Evolutionary conservation across 805 yeast genomes (phyloP).

Genomic region (Lachancea mirantina): DNA sequence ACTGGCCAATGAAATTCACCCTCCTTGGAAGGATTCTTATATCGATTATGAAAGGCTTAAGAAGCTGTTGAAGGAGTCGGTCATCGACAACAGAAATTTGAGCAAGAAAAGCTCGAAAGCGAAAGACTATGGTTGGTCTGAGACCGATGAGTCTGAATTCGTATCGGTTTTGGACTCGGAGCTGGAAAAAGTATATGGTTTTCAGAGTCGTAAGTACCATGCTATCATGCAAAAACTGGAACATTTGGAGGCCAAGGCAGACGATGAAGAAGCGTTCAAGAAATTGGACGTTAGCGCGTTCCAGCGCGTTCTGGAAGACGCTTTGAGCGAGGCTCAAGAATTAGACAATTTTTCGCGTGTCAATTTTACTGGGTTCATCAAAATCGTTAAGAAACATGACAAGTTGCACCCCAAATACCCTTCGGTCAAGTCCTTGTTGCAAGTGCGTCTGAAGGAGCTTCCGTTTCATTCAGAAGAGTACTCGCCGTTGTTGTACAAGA

Average conservation of each 20-base stretch:
- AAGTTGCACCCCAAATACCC: constrained; percentile 72
- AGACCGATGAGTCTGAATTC: constrained; percentile 62
- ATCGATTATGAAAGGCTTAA: constrained; percentile 60
- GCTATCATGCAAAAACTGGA: constrained; percentile 59
- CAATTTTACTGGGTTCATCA: constrained; percentile 90
- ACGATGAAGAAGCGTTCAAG: constrained; percentile 29
- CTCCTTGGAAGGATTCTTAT: constrained; percentile 80
- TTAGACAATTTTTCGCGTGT: constrained; percentile 84
- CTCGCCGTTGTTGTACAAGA: constrained; percentile 79
- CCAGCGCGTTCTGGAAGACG: constrained; percentile 64
- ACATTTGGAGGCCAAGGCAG: constrained; percentile 54
- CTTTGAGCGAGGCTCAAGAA: constrained; percentile 69
- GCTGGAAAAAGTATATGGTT: constrained; percentile 68
- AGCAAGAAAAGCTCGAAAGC: constrained; percentile 11
- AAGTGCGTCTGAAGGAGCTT: constrained; percentile 76
- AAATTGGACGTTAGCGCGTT: constrained; percentile 54
- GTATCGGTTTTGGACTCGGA: constrained; percentile 61
- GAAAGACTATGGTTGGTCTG: constrained; percentile 48
- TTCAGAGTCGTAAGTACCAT: constrained; percentile 61
- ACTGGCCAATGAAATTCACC: constrained; percentile 70
- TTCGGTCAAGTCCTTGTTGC: constrained; percentile 82
- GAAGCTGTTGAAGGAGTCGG: constrained; percentile 61
- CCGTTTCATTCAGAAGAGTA: constrained; percentile 95
- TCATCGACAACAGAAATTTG: constrained; percentile 29
- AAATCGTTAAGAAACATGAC: constrained; percentile 94